Conservation (phyloP, 306 rosid genomes). For the Rubus idaeus region DNA sequence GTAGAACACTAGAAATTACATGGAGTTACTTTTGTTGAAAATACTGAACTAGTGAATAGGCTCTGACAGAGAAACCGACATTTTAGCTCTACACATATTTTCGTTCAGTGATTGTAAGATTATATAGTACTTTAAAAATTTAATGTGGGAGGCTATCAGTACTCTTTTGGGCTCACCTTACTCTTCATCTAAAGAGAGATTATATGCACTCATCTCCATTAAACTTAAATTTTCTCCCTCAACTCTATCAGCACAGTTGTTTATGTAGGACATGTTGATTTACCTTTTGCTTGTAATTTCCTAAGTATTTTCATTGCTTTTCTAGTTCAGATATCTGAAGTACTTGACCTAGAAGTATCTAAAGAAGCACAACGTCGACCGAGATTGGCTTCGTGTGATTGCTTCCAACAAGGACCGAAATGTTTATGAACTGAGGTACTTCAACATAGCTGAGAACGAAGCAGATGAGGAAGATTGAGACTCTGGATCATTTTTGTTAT, state of each 20-base stretch:
- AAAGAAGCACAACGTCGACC: slow-evolving; percentile 61
- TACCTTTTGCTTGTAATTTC: not conserved
- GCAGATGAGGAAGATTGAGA: slow-evolving; percentile 57
- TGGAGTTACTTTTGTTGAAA: too few species aligned
- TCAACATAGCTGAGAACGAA: slow-evolving; percentile 64
- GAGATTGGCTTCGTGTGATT: slow-evolving; percentile 64
- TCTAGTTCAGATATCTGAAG: slow-evolving; percentile 50
- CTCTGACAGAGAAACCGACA: too few species aligned
- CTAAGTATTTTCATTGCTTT: slow-evolving; percentile 1
- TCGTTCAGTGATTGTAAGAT: not conserved
- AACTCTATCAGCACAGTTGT: not conserved
- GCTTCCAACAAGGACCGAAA: slow-evolving; percentile 63
- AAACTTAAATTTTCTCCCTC: not conserved
- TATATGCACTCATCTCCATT: not conserved
- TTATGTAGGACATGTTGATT: not conserved
- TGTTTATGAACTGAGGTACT: slow-evolving; percentile 59
- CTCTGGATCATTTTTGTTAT: not conserved
- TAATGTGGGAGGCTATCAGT: too few species aligned
- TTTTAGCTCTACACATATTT: not conserved
- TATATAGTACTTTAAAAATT: not conserved
- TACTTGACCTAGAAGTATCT: slow-evolving; percentile 55
- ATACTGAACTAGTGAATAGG: not conserved
- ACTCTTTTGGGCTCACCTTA: not conserved
- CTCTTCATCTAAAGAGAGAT: not conserved
- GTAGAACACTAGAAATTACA: not conserved